Evolutionary conservation across 2,329 filamentous ascomycete species (phyloP).

Genomic region (Neurospora sp.): DNA sequence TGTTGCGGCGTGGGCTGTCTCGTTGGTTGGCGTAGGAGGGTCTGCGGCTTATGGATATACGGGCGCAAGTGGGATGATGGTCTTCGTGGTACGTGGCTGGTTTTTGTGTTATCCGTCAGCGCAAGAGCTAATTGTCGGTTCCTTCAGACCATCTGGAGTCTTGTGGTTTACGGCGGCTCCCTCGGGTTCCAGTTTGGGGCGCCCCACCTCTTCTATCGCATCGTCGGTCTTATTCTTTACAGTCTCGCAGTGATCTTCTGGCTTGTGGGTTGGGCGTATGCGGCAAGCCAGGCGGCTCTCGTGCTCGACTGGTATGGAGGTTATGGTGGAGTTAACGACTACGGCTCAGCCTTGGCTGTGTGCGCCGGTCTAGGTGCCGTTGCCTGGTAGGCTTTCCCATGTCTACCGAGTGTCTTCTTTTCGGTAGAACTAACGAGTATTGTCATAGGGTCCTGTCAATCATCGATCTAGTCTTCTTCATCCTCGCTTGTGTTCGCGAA

Average conservation of each 20-base stretch:
- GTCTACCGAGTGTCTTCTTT: neutral
- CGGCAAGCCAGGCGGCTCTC: constrained; percentile 25
- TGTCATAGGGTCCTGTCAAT: constrained; percentile 27
- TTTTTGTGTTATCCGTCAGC: constrained; percentile 1
- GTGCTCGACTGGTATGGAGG: constrained; percentile 15
- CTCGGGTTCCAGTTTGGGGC: constrained; percentile 27
- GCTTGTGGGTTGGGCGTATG: constrained; percentile 33
- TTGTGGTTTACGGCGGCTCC: constrained; percentile 29
- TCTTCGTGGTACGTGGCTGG: constrained; percentile 33
- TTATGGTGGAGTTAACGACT: constrained; percentile 11
- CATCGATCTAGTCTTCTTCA: constrained; percentile 29
- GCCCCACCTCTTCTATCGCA: constrained; percentile 28
- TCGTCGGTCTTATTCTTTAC: constrained; percentile 27
- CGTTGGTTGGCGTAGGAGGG: constrained; percentile 21
- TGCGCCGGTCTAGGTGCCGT: constrained; percentile 32
- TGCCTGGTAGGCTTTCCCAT: constrained; percentile 24
- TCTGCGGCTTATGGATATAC: constrained; percentile 17
- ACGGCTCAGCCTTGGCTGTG: constrained; percentile 27
- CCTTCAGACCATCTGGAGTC: constrained; percentile 29
- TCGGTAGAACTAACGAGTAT: neutral
- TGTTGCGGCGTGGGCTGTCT: constrained; percentile 30
- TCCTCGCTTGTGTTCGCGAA: constrained; percentile 23
- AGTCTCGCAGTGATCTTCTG: constrained; percentile 32
- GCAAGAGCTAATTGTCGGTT: neutral
- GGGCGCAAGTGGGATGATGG: constrained; percentile 31